These are phyloP conservation scores for Cyclotella sp. DNA, from an alignment of 108 stramenopile genomes.

Conservation along the genomic window DNA sequence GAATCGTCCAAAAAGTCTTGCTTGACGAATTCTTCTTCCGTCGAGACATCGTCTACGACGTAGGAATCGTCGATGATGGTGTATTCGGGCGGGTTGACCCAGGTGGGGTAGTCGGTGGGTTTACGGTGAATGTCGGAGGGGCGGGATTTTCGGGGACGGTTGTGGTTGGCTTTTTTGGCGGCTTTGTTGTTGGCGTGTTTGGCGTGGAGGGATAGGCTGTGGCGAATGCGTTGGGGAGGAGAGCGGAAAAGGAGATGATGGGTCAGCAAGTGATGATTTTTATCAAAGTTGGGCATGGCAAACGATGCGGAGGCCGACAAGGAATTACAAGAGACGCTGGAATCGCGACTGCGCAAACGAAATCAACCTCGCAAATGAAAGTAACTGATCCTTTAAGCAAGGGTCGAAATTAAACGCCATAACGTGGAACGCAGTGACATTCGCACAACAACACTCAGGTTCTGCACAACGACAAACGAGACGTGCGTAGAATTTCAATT, in stretches of 20 bases:
- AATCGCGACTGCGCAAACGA: no score
- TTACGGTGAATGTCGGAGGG: constrained; percentile 87
- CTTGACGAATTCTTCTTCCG: background rate
- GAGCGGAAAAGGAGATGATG: background rate
- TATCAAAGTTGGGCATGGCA: no score
- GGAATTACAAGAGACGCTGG: no score
- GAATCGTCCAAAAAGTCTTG: background rate
- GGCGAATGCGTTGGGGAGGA: background rate
- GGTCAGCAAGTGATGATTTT: background rate
- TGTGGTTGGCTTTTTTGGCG: constrained; percentile 78
- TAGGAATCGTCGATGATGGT: constrained; percentile 57
- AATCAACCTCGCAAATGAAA: no score
- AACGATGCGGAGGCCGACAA: no score
- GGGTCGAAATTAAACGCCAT: background rate
- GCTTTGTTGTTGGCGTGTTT: constrained; percentile 89
- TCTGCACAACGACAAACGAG: no score
- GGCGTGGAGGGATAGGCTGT: constrained; percentile 57
- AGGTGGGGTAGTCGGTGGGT: constrained; percentile 67
- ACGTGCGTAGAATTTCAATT: no score
- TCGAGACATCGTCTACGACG: background rate
- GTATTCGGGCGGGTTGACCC: constrained; percentile 78
- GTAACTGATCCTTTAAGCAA: background rate
- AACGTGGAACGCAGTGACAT: background rate
- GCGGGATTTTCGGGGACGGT: constrained; percentile 83
- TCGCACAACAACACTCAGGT: background rate